Base-by-base conservation (phyloP, 2,329 filamentous ascomycete genomes). In the Alternaria hordeiaustralica region DNA sequence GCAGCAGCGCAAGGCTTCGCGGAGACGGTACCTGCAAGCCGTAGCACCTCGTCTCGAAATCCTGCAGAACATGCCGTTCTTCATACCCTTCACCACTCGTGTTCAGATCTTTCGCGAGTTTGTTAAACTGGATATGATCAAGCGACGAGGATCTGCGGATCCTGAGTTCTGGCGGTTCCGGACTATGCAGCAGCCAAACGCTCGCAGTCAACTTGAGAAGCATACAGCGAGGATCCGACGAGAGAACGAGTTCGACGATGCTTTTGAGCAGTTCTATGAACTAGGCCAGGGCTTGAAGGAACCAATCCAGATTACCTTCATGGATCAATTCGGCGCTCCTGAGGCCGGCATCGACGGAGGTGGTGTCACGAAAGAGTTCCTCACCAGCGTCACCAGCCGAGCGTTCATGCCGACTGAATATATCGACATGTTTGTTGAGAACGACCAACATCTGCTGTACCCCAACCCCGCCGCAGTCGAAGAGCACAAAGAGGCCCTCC, bases 341-440 rank as follows among this genome's bases (percentile, higher is more conserved):
- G 96, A 99, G 81, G 95, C 95, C 12, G 96, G 96, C 10, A 98
- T 99, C 59, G 96, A 99, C 75, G 96, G 96, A 0, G 96, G 96
- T 9, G 96, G 96, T 66, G 96, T 99, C 9, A 97, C 95, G 2
- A 99, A 99, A 72, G 96, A 99, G 74, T 99, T 99, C 66, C 84
- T 99, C 12, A 97, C 90, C 1, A 96, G 92, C 65, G 88, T 97
- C 53, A 97, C 93, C 1, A 90, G 87, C 20, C 92, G 97, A 78
- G 94, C 94, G 0, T 97, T 98, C 75, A 87, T 86, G 67, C 84
- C 87, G 1, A 82, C 86, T 3, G 69, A 79, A 10, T 67, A 67
- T 23, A 82, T 87, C 15, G 84, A 86, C 45, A 87, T 96, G 66
- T 99, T 99, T 75, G 84, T 89, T 6, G 90, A 93, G 56, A 99